These are phyloP conservation scores for Torulaspora indica DNA, from an alignment of 805 yeast genomes.

Conservation along the genomic window DNA sequence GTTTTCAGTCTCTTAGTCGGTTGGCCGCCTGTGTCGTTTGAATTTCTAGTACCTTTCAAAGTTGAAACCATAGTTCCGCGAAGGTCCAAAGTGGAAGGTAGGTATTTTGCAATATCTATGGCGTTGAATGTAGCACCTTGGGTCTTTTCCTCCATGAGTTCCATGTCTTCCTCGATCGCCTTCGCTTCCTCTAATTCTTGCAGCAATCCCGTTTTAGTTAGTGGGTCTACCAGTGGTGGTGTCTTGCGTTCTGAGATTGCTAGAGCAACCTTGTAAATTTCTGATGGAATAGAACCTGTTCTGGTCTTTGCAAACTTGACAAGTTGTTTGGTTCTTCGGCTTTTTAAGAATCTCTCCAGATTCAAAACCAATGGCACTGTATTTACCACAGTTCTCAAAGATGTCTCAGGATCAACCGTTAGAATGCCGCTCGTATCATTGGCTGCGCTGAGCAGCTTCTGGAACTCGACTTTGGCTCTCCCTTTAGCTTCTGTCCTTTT, in stretches of 20 bases:
- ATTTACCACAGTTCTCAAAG: conserved; percentile 44
- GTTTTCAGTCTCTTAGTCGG: conserved; percentile 41
- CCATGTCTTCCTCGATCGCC: conserved; percentile 26
- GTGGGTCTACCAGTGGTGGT: conserved; percentile 40
- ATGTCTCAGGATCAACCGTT: conserved; percentile 35
- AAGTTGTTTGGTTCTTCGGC: conserved; percentile 60
- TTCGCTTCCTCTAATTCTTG: conserved; percentile 44
- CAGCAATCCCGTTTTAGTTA: conserved; percentile 46
- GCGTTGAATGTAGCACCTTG: conserved; percentile 40
- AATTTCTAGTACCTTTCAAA: conserved; percentile 37
- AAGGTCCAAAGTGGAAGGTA: conserved; percentile 44
- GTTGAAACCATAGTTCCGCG: conserved; percentile 44
- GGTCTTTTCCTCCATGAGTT: conserved; percentile 35
- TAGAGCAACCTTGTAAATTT: conserved; percentile 58
- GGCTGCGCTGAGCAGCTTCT: conserved; percentile 35
- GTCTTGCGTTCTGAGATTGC: conserved; percentile 53
- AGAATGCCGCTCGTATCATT: conserved; percentile 27
- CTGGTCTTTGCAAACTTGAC: conserved; percentile 58
- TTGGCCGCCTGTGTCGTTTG: conserved; percentile 25
- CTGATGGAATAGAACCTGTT: conserved; percentile 63
- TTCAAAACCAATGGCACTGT: conserved; percentile 54
- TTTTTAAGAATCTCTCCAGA: conserved; percentile 61
- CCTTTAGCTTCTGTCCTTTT: conserved; percentile 58
- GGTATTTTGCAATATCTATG: conserved; percentile 39
- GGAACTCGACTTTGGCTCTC: conserved; percentile 38